Base-by-base conservation (phyloP, 192 early-diverging fungal species). In the Coemansia sp. region DNA sequence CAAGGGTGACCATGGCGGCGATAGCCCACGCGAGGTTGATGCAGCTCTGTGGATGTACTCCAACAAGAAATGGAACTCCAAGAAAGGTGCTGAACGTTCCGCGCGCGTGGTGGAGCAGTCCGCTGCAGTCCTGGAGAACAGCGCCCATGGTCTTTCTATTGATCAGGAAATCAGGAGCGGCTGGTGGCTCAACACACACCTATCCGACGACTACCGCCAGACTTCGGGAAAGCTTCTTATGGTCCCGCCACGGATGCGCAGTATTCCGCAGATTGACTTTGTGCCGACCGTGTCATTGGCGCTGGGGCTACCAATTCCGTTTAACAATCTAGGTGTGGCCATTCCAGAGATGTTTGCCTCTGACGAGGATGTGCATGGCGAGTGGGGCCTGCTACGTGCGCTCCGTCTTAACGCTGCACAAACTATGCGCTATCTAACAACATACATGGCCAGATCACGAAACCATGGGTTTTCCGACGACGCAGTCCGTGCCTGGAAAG, bases 1-100 rank as follows among this genome's bases (percentile, higher is more conserved):
- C 9, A 92, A 94, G 74, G 97, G 97, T 12, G 95, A 99, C 73
- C 97, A 99, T 61, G 97, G 97, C 15, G 97, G 97, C 21, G 97
- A 99, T 64, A 93, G 90, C 70, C 88, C 90, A 50, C 86, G 91
- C 58, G 97, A 99, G 68, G 76, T 97, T 37, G 89, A 93, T 72
- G 92, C 94, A 9, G 92, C 85, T 9, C 69, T 98, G 53, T 93
- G 95, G 63, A 68, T 96, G 4, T 96, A 96, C 77, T 88, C 89
- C 49, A 76, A 76, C 63, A 67, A 18, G n/a, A 63, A 58, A 39
- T 82, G 79, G 79, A 76, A 64, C 48, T 65, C 40, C 59, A 43
- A 38, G 18, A 89, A 91, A 40, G 75, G 75, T n/a, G 60, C 53
- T 4, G 61, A 61, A 42, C 79, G 79, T 9, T 49, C 65, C 5